Evolutionary conservation across 306 rosid genomes (phyloP), one percentile per base, ranked within the genome.

Genomic region (Hippophae gyantsensis): DNA sequence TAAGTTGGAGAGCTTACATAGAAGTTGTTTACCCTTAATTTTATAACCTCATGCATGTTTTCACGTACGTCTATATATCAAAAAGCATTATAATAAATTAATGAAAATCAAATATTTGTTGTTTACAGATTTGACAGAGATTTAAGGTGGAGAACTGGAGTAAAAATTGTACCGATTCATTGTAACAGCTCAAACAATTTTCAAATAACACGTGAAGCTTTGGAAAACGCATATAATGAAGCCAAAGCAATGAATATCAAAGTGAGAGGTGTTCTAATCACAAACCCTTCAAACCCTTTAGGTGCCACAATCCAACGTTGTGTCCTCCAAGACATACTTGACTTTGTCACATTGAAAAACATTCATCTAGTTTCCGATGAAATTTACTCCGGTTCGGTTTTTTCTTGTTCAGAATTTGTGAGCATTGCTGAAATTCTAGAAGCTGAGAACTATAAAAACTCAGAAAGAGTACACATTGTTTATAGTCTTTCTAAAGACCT

Each of bases 401-500:
- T 92, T 75, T 83, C 93, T 8, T 70, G 83, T 1, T 45, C 72
- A 0, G 95, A 85, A 48, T 92, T 92, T 50, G 13, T 74, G 14
- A 88, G 96, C 81, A 50, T 92, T 1, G 96, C 89, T 0, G 96
- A 83, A 45, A 69, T 92, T 9, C 84, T 92, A 0, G 85, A 80
- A 60, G 61, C 64, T 1, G 66, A 69, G 1, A 3, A 56, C 1
- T 73, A 83, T 58, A 81, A 65, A 8, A 13, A 76, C 25, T 51
- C 93, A 0, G 96, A 92, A 14, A 78, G 96, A 49, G 88, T 85
- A 10, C 98, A 92, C 87, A 80, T 92, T 59, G 98, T 92, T 5
- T 92, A 92, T 14, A 87, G 98, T 13, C 96, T 92, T 58, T 92
- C 98, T 0, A 92, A 92, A 25, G 98, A 92, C 49, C 95, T 92